phyloP scores from a whole-genome alignment of 345 rosid species.

The Zanthoxylum bungeanum region DNA sequence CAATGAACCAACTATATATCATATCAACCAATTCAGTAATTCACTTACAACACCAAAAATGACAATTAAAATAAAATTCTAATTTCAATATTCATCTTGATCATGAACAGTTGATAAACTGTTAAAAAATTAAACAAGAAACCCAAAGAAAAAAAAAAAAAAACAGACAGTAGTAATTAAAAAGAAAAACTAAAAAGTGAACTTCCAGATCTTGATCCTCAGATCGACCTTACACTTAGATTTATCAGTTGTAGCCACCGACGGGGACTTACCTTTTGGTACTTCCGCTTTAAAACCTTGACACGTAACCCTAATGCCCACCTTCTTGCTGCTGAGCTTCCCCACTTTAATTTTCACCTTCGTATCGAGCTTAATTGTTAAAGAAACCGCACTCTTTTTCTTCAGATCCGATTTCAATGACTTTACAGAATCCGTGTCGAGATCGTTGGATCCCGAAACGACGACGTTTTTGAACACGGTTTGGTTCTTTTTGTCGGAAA shows the following conservation, averaged over 20 bases:
- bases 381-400: conserved; percentile 41
- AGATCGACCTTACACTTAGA: conserved; percentile 83
- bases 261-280: conserved; percentile 73
- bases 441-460: conserved; percentile 49
- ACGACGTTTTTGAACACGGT: conserved; percentile 58
- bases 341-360: conserved; percentile 59
- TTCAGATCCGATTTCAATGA: conserved; percentile 72
- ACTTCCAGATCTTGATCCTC: conserved; percentile 88
- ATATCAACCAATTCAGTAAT: too few species aligned
- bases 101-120: too few species aligned
- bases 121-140: too few species aligned
- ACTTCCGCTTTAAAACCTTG: conserved; percentile 56
- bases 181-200: conserved; percentile 54
- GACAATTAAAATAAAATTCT: too few species aligned
- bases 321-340: conserved; percentile 61
- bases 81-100: too few species aligned
- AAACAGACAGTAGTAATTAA: too few species aligned
- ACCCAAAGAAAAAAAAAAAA: too few species aligned
- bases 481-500: conserved; percentile 50
- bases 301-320: conserved; percentile 74
- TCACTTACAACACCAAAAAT: too few species aligned
- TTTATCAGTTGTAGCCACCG: conserved; percentile 44
- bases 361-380: conserved; percentile 62
- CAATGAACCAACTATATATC: too few species aligned
- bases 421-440: conserved; percentile 62